Conservation (phyloP, 1,139 yeast species). For the Hansenula sp. region DNA sequence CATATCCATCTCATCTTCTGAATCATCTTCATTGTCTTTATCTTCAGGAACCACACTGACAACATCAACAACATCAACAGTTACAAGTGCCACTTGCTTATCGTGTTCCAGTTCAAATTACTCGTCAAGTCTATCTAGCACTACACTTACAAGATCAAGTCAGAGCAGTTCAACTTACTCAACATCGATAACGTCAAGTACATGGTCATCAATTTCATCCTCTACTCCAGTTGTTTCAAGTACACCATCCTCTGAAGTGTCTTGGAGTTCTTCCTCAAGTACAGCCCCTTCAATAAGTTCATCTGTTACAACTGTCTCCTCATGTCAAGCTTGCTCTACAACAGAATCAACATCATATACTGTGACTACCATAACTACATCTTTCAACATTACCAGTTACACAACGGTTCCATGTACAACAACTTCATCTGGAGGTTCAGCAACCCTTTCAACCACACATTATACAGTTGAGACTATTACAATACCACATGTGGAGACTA, state of each 20-base stretch:
- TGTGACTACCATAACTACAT: neutral
- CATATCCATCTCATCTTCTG: neutral
- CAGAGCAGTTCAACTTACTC: neutral
- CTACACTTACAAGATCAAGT: too few species aligned
- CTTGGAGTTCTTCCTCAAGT: neutral
- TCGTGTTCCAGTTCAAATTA: neutral
- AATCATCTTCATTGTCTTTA: neutral
- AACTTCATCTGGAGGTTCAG: neutral
- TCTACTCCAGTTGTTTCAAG: neutral
- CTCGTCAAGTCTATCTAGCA: too few species aligned
- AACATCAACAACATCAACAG: neutral
- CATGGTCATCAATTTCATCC: neutral
- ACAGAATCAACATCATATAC: neutral
- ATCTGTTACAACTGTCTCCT: neutral
- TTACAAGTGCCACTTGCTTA: neutral
- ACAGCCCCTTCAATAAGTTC: neutral
- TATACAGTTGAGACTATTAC: too few species aligned
- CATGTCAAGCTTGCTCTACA: neutral
- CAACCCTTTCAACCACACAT: neutral
- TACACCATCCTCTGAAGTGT: neutral
- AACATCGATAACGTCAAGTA: neutral
- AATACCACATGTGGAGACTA: too few species aligned
- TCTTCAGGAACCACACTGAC: neutral
- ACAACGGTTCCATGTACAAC: neutral
- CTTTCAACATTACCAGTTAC: neutral